Conservation (phyloP, 179 eudicot species). For the Amaranthus tricolor region DNA sequence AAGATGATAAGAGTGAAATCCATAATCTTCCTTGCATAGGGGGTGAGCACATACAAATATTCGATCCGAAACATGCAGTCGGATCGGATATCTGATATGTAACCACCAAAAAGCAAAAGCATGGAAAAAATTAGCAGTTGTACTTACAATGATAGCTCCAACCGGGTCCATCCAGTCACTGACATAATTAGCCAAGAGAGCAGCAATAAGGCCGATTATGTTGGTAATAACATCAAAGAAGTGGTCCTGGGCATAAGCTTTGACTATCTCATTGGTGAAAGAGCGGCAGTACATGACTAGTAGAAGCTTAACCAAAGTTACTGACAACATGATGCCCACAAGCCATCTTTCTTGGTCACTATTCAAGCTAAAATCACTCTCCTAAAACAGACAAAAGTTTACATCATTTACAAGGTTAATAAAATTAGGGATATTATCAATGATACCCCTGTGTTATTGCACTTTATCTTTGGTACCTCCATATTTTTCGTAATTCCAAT, state of each 20-base stretch:
- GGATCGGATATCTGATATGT: background rate
- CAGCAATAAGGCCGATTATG: constrained; percentile 75
- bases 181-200: constrained; percentile 63
- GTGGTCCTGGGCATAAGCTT: constrained; percentile 87
- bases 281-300: constrained; percentile 74
- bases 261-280: constrained; percentile 79
- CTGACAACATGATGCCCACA: constrained; percentile 78
- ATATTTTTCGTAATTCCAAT: too few species aligned
- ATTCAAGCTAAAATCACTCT: constrained; percentile 48
- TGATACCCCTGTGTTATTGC: too few species aligned
- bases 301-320: constrained; percentile 59
- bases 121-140: background rate
- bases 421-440: too few species aligned
- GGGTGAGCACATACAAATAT: too few species aligned
- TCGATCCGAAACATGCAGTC: too few species aligned
- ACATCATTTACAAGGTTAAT: background rate
- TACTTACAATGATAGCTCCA: constrained; percentile 80
- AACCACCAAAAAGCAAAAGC: background rate
- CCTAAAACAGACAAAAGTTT: constrained; percentile 33
- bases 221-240: constrained; percentile 85
- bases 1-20: too few species aligned
- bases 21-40: too few species aligned
- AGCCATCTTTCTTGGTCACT: constrained; percentile 67
- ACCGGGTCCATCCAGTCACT: constrained; percentile 77
- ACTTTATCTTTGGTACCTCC: too few species aligned